Evolutionary conservation across 75 land plant genomes (phyloP), one percentile per base, ranked within the genome.

Genomic region (Pinus tabuliformis): DNA sequence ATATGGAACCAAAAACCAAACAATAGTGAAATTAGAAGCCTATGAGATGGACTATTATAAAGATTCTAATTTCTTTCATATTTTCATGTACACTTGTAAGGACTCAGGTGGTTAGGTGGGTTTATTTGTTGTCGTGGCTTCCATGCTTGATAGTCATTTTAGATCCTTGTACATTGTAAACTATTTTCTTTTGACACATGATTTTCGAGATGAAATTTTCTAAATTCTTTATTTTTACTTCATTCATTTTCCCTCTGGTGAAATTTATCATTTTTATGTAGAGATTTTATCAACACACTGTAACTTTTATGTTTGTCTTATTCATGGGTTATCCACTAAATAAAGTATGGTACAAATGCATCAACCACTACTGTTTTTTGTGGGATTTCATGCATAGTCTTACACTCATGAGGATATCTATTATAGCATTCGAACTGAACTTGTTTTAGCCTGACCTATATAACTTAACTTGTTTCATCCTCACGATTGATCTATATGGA

Each of bases 401-500:
- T 17, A 64, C 20, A 65, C 33, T 33, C 30, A 15, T 1, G 39
- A 30, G 37, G 37, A 37, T 36, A 65, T 17, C 42, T 65, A 20
- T 18, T 33, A 17, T 33, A 4, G 7, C 28, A 37, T 65, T 65
- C 37, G 13, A 42, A 16, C 70, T 37, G 7, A 65, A 18, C n/a
- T 65, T 20, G 18, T 65, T 33, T 65, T 18, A 18, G 17, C 16
- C 45, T 37, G 45, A 42, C 6, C 49, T 72, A 56, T 68, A 80
- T 73, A 78, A 49, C 52, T 49, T 49, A 49, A 49, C 0, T 49
- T 8, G 49, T 49, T 49, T 49, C 52, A 49, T 49, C 52, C 52
- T 49, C 1, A 49, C 16, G 6, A 36, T n/a, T 37, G 70, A 42
- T 37, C 49, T 77, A 56, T 68, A 80, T 78, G 81, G 81, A 62